Percentiles rank a stretch among this genome's conserved stretches.
phyloP scores from a whole-genome alignment of 2,329 filamentous ascomycete genomes.

The Aspergillus terreus region DNA sequence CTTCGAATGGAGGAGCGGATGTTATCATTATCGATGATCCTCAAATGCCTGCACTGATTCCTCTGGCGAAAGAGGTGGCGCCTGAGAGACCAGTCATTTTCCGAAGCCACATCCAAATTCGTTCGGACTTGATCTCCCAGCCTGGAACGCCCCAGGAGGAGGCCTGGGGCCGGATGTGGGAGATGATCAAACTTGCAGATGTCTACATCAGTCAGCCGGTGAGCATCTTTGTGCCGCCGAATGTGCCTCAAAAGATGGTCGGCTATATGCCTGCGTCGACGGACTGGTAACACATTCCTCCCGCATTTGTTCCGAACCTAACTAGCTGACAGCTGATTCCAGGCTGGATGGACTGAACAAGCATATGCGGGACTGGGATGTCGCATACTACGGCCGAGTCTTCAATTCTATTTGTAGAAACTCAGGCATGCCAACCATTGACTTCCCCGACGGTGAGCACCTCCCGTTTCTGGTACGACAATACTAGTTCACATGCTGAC shows the following conservation, averaged over 20 bases:
- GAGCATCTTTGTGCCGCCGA: slow-evolving; percentile 67
- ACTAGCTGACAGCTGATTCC: slow-evolving; percentile 4
- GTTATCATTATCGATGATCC: slow-evolving; percentile 77
- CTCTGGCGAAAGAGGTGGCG: slow-evolving; percentile 66
- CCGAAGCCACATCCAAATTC: slow-evolving; percentile 78
- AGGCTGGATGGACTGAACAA: slow-evolving; percentile 80
- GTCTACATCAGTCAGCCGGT: slow-evolving; percentile 82
- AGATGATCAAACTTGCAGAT: slow-evolving; percentile 66
- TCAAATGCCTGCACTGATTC: slow-evolving; percentile 77
- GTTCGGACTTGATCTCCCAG: slow-evolving; percentile 65
- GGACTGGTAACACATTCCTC: slow-evolving; percentile 57
- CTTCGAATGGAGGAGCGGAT: slow-evolving; percentile 68
- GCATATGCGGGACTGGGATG: slow-evolving; percentile 64
- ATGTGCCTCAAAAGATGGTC: slow-evolving; percentile 63
- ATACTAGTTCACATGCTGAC: too few relatives aligned
- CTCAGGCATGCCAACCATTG: slow-evolving; percentile 48
- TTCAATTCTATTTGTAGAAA: slow-evolving; percentile 62
- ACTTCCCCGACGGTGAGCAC: slow-evolving; percentile 34
- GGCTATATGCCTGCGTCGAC: slow-evolving; percentile 76
- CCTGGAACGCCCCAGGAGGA: slow-evolving; percentile 65
- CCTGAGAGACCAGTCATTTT: slow-evolving; percentile 75
- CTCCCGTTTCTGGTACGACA: neutral
- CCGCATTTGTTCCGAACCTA: neutral
- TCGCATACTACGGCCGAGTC: slow-evolving; percentile 69
- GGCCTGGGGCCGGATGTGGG: slow-evolving; percentile 73